Evolutionary conservation across 257 asterid species (phyloP).

Genomic region (Lantana camara): DNA sequence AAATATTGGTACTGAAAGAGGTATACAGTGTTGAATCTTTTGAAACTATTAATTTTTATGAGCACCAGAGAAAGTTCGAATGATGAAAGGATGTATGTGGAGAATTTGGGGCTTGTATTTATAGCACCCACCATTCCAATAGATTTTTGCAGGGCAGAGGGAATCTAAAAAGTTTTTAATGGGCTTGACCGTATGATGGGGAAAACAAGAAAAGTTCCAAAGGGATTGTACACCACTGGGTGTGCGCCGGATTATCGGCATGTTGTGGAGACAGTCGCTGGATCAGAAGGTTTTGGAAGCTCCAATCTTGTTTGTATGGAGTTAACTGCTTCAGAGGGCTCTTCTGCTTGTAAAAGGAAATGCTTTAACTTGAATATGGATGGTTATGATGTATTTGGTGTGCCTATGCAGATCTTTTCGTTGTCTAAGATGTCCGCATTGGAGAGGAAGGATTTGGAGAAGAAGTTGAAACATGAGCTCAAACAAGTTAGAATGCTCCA

Average conservation of each 20-base stretch:
- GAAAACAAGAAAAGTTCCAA: constrained; percentile 49
- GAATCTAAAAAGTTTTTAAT: constrained; percentile 23
- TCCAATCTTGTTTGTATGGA: constrained; percentile 42
- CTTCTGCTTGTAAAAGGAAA: constrained; percentile 28
- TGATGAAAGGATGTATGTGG: constrained; percentile 34
- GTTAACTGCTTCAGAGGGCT: constrained; percentile 39
- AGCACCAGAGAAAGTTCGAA: background rate
- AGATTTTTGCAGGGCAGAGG: constrained; percentile 39
- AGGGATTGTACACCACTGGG: constrained; percentile 40
- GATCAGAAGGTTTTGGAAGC: constrained; percentile 51
- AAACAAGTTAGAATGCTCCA: constrained; percentile 52
- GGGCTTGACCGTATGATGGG: constrained; percentile 42
- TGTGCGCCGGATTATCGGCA: constrained; percentile 49
- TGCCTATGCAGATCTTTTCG: constrained; percentile 43
- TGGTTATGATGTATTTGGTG: constrained; percentile 33
- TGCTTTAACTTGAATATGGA: constrained; percentile 31
- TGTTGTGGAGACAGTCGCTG: constrained; percentile 51
- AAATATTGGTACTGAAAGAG: background rate
- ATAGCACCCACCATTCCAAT: constrained; percentile 52
- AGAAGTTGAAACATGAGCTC: constrained; percentile 50
- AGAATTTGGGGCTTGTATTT: constrained; percentile 31
- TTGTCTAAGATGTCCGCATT: constrained; percentile 48
- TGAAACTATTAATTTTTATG: background rate
- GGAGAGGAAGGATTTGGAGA: constrained; percentile 49
- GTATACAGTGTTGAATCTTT: background rate